phyloP scores from a whole-genome alignment of 2,329 filamentous ascomycete genomes.

The Penicillium sp. region DNA sequence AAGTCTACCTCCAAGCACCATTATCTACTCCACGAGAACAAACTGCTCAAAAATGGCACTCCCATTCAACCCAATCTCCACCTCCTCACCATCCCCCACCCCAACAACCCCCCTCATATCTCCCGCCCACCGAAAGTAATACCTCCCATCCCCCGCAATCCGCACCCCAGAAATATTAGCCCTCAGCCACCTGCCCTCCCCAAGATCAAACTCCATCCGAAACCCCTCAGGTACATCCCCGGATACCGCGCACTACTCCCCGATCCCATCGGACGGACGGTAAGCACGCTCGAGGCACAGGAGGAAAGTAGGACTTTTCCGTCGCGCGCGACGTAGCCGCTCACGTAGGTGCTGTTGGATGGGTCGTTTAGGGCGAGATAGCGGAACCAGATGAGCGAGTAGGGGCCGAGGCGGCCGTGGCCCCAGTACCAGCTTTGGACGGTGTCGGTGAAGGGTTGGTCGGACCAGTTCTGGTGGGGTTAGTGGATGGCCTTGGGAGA shows the following conservation, averaged over 20 bases:
- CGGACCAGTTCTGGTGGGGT: conserved; percentile 45
- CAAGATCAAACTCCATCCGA: conserved; percentile 16
- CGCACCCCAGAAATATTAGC: conserved; percentile 15
- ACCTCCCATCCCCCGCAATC: conserved; percentile 17
- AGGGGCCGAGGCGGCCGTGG: conserved; percentile 46
- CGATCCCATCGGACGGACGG: conserved; percentile 11
- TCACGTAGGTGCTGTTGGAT: conserved; percentile 30
- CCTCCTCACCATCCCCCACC: no score
- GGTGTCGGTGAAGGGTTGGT: conserved; percentile 37
- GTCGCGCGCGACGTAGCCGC: conserved; percentile 36
- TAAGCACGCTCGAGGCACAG: conserved; percentile 25
- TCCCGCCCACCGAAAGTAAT: conserved; percentile 30
- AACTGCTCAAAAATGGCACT: conserved; percentile 32
- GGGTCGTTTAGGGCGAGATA: conserved; percentile 25
- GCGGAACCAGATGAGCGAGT: conserved; percentile 51
- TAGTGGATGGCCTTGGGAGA: neutral
- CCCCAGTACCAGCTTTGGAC: conserved; percentile 50
- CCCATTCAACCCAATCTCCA: conserved; percentile 10
- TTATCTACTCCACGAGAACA: conserved; percentile 12
- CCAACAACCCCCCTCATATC: conserved; percentile 9
- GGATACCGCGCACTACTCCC: conserved; percentile 21
- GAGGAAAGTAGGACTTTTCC: conserved; percentile 28
- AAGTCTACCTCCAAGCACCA: no score
- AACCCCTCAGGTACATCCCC: conserved; percentile 23
- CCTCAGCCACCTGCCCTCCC: conserved; percentile 12